Percentiles rank a stretch among this genome's conserved stretches.
These are phyloP conservation scores for Candida ponderosae DNA, from an alignment of 805 yeast species.

Conservation along the genomic window DNA sequence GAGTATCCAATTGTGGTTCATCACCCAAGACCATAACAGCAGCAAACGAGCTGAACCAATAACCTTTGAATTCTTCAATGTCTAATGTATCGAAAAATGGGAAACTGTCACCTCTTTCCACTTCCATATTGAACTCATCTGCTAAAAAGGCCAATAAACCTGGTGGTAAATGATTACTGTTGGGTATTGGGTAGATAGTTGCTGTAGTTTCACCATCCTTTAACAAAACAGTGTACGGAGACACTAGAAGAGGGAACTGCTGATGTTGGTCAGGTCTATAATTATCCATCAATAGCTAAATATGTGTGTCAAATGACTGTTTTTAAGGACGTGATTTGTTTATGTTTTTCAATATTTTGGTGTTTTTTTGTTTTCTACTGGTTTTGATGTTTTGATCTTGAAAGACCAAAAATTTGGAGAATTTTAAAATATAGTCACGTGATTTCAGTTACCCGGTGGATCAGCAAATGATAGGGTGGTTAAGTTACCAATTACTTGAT, in stretches of 20 bases:
- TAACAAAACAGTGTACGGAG: constrained; percentile 67
- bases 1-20: constrained; percentile 37
- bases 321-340: too few relatives aligned
- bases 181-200: constrained; percentile 79
- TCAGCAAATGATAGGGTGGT: too few relatives aligned
- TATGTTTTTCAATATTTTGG: constrained; percentile 9
- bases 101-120: constrained; percentile 79
- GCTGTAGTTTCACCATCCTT: constrained; percentile 91
- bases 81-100: constrained; percentile 79
- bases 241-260: constrained; percentile 20
- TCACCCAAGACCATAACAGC: constrained; percentile 81
- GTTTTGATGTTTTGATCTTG: too few relatives aligned
- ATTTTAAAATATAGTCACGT: too few relatives aligned
- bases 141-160: constrained; percentile 74
- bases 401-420: too few relatives aligned
- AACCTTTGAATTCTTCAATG: constrained; percentile 67
- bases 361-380: not conserved
- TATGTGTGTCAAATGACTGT: not conserved
- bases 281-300: not conserved
- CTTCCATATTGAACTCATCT: constrained; percentile 91
- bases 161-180: constrained; percentile 61
- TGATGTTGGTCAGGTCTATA: constrained; percentile 10
- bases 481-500: too few relatives aligned
- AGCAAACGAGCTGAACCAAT: constrained; percentile 85
- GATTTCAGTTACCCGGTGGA: too few relatives aligned